Base-by-base conservation (phyloP, 2,329 filamentous ascomycete genomes). In the Monosporascus sp. region DNA sequence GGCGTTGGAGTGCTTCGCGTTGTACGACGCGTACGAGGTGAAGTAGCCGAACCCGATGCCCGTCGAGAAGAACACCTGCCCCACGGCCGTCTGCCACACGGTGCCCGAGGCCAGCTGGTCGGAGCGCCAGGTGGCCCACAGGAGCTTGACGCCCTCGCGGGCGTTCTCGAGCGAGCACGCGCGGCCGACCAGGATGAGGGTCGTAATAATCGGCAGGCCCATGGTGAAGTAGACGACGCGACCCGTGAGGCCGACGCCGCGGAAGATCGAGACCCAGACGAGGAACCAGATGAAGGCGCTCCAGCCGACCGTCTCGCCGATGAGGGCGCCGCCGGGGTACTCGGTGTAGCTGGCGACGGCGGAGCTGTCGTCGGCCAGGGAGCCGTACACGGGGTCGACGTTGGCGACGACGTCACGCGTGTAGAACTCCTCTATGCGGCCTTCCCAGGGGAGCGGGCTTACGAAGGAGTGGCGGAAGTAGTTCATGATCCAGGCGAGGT, bases 161-260 rank as follows among this genome's bases (percentile, higher is more conserved):
- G 81, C 81, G 59, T 83, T 82, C 0, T 75, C 72, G 0, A 83
- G 75, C 0, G 80, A 82, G 1, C 76, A 63, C 0, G 77, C 72
- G 2, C 80, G 75, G 18, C 78, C 80, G 47, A 83, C 74, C 25
- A 83, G 71, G 51, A 83, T 75, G 55, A 83, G 72, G 2, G 77
- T 82, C 15, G 79, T 77, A 53, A 80, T 68, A 48, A 83, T 81
- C 0, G 81, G 80, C 5, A 83, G 63, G 1, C 79, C 79, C 79
- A 83, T 83, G n/a, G 80, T 83, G 64, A 80, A 81, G 67, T 83
- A 83, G 5, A 82, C 80, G 9, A 82, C 81, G 6, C 80, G 74
- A 2, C 80, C 80, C 2, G 80, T 83, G 54, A 81, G 63, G 0
- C 79, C 78, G 20, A 83, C 79, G 6, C 82, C 77, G 37, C 79